phyloP scores from a whole-genome alignment of 352 stramenopile genomes.

The Pythium aphanidermatum region DNA sequence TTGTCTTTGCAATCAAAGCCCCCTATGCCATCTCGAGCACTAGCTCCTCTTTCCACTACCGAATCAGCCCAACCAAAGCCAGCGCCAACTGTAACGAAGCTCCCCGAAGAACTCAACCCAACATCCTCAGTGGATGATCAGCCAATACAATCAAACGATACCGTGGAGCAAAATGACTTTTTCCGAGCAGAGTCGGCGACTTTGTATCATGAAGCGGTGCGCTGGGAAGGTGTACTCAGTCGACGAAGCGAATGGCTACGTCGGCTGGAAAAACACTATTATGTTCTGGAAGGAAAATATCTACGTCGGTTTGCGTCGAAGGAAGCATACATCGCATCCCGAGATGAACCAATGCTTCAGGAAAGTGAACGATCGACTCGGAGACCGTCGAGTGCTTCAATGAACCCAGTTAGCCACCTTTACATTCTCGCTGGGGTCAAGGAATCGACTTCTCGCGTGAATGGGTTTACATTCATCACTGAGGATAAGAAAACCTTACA shows the following conservation, averaged over 20 bases:
- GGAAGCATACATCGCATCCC: constrained; percentile 72
- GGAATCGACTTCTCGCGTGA: constrained; percentile 68
- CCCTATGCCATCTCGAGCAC: neutral
- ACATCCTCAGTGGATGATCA: neutral
- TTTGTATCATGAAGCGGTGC: constrained; percentile 76
- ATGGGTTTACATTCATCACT: constrained; percentile 86
- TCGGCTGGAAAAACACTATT: constrained; percentile 80
- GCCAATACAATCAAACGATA: neutral
- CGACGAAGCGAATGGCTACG: constrained; percentile 79
- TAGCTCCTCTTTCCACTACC: neutral
- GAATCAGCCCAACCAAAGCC: neutral
- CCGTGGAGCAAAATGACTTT: constrained; percentile 14
- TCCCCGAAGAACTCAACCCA: neutral
- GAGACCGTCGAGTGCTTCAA: constrained; percentile 29
- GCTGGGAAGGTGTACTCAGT: constrained; percentile 79
- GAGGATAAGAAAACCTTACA: constrained; percentile 85
- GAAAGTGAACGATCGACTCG: constrained; percentile 31
- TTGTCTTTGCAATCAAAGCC: constrained; percentile 2
- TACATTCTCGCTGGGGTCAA: constrained; percentile 82
- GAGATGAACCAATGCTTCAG: constrained; percentile 65
- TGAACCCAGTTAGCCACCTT: constrained; percentile 54
- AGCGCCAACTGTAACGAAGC: neutral
- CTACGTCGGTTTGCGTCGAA: constrained; percentile 80
- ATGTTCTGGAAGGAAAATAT: constrained; percentile 81
- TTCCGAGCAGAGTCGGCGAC: constrained; percentile 33